These are phyloP conservation scores for Pseudogymnoascus sp. DNA, from an alignment of 2,329 filamentous ascomycete species.

Conservation along the genomic window DNA sequence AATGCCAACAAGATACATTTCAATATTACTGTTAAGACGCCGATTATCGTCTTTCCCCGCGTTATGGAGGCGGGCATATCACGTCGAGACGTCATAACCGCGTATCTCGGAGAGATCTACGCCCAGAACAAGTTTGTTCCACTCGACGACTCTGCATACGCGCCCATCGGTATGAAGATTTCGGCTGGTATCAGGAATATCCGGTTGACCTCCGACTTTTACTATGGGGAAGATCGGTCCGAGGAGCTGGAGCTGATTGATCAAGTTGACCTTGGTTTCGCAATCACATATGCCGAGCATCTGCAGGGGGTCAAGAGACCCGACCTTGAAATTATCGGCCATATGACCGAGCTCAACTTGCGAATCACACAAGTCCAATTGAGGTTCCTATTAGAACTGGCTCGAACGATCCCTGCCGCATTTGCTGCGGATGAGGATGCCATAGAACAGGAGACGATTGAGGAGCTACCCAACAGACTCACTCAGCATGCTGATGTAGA, in stretches of 20 bases:
- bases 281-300: conserved; percentile 86
- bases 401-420: conserved; percentile 75
- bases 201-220: conserved; percentile 77
- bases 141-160: conserved; percentile 64
- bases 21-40: conserved; percentile 85
- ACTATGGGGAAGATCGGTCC: conserved; percentile 60
- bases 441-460: conserved; percentile 62
- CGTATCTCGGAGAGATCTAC: conserved; percentile 94
- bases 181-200: conserved; percentile 88
- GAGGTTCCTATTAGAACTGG: conserved; percentile 80
- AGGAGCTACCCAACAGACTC: conserved; percentile 55
- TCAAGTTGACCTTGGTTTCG: conserved; percentile 89
- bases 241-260: conserved; percentile 96
- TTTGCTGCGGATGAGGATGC: conserved; percentile 68
- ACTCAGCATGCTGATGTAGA: background rate
- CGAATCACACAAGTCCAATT: conserved; percentile 84
- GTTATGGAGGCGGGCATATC: conserved; percentile 60
- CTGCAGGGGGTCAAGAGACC: conserved; percentile 66
- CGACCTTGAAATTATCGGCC: conserved; percentile 83
- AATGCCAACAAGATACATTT: conserved; percentile 86
- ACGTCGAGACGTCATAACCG: conserved; percentile 75
- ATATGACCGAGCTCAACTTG: conserved; percentile 88
- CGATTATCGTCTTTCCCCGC: conserved; percentile 89
- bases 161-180: conserved; percentile 77
- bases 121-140: conserved; percentile 87